Base-by-base conservation (phyloP, 2,329 filamentous ascomycete species). In the Colletotrichum zoysiae region DNA sequence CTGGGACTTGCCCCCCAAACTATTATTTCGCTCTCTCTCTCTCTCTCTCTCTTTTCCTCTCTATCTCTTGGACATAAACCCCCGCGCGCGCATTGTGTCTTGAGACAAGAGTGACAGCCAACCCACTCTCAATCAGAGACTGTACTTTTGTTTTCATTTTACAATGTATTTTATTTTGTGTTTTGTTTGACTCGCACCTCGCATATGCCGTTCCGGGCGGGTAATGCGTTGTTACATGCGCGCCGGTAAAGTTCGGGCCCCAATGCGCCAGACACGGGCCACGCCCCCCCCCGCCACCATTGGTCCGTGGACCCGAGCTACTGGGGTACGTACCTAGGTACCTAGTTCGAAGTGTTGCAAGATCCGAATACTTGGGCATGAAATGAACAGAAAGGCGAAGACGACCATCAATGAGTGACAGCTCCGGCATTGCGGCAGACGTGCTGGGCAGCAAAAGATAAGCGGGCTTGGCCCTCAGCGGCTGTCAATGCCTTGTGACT, bases 201-300 rank as follows among this genome's bases (percentile, higher is more conserved):
- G 55, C 55, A 57, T 40, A 38, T 57, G 55, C 35, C 38, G 33
- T 23, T 23, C 57, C 38, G 16, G 57, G 38, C 57, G 55, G 55
- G 33, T 40, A 57, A 57, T 57, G 55, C 55, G 55, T 57, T 57
- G 26, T 57, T 40, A 18, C 33, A 66, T 60, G 67, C 30, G 65
- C 42, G 67, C 67, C 67, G 67, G 63, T 70, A 70, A 70, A 70
- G 62, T 70, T 70, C 56, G 67, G 67, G 23, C 26, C 55, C 48
- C 67, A 64, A 67, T 63, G 63, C 40, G 67, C 67, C 51, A 55
- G 51, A 55, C 20, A 20, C 23, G 33, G 30, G 65, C 65, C 55
- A 48, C 51, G 62, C 38, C 60, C 61, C 60, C n/a, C n/a, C 60
- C 18, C 50, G 64, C 51, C 64, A 66, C 69, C 58, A 71, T 60